phyloP scores from a whole-genome alignment of 768 basidiomycete species.

The Russula dissimulans region DNA sequence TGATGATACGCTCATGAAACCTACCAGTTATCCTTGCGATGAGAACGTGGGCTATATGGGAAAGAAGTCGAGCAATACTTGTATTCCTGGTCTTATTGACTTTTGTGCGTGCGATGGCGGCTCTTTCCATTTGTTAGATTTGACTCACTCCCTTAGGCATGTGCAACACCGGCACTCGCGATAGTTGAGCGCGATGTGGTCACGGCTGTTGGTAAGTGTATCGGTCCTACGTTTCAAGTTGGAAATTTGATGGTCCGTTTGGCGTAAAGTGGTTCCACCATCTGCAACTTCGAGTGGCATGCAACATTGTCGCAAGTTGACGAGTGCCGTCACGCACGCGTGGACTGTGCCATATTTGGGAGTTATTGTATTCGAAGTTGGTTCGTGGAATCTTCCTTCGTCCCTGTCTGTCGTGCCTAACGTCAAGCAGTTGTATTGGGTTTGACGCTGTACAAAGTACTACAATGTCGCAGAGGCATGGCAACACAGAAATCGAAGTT shows the following conservation, averaged over 20 bases:
- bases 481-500: not conserved
- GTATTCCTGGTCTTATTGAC: not conserved
- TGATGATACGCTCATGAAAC: not conserved
- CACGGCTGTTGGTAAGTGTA: not conserved
- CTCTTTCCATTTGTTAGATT: not conserved
- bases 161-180: not conserved
- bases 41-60: constrained; percentile 27
- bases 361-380: constrained; percentile 6
- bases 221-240: no score
- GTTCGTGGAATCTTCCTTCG: not conserved
- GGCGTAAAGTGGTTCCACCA: not conserved
- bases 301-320: not conserved
- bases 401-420: not conserved
- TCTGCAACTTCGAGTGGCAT: not conserved
- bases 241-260: not conserved
- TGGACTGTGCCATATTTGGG: constrained; percentile 4
- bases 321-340: not conserved
- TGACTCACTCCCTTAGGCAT: not conserved
- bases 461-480: not conserved
- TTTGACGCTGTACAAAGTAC: constrained; percentile 10
- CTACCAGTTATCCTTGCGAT: constrained; percentile 22
- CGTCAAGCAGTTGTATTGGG: not conserved
- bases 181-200: not conserved
- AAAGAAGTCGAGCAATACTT: constrained; percentile 17
- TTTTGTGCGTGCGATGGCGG: not conserved